phyloP scores from a whole-genome alignment of 2,329 filamentous ascomycete species.

The Exophiala sp. region DNA sequence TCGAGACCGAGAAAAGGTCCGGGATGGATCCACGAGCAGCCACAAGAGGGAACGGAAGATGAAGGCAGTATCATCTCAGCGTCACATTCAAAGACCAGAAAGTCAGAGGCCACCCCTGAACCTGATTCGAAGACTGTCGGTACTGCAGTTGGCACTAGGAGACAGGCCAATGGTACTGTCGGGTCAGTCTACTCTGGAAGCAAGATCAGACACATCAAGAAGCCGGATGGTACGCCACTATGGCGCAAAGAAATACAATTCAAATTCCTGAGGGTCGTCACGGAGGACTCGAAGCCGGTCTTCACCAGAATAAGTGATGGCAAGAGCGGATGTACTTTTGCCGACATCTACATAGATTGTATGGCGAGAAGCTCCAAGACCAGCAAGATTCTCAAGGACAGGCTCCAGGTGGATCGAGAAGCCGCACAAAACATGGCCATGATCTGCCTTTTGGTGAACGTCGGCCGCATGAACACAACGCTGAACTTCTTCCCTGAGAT shows the following conservation, averaged over 20 bases:
- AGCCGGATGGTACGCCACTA: conserved; percentile 63
- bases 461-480: conserved; percentile 98
- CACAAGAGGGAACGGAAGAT: conserved; percentile 27
- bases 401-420: conserved; percentile 84
- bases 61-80: conserved; percentile 25
- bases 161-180: conserved; percentile 63
- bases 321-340: conserved; percentile 72
- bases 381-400: conserved; percentile 96
- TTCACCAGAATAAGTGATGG: conserved; percentile 92
- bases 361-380: conserved; percentile 99
- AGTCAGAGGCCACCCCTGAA: conserved; percentile 25
- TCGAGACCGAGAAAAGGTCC: conserved; percentile 25
- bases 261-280: conserved; percentile 61
- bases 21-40: conserved; percentile 26
- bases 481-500: conserved; percentile 99
- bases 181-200: conserved; percentile 66
- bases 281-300: conserved; percentile 60
- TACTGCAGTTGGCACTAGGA: conserved; percentile 49
- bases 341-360: conserved; percentile 95
- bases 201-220: conserved; percentile 65
- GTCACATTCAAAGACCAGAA: conserved; percentile 21
- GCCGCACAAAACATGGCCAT: conserved; percentile 98
- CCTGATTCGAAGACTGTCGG: conserved; percentile 22
- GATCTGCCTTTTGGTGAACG: conserved; percentile 95
- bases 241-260: conserved; percentile 67